These are phyloP conservation scores for Candida mattraensis DNA, from an alignment of 805 yeast genomes.

Conservation along the genomic window DNA sequence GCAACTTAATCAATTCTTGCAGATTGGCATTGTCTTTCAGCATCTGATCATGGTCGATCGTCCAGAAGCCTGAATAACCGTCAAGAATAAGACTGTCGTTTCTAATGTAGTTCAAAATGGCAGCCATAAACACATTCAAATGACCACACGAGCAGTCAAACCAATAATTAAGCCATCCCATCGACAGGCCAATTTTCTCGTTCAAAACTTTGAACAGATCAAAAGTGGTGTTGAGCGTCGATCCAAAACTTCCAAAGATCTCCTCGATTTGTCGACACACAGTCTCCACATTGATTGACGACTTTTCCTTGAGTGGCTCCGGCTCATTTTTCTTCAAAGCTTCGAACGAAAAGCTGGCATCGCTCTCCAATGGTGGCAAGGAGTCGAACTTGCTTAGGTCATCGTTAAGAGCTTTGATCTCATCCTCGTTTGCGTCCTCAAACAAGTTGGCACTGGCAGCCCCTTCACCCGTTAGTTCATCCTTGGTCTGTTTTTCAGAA, in stretches of 20 bases:
- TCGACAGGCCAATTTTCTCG: constrained; percentile 30
- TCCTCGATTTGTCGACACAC: constrained; percentile 25
- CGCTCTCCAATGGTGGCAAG: constrained; percentile 17
- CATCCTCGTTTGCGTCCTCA: constrained; percentile 33
- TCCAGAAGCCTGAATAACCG: constrained; percentile 33
- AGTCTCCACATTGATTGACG: constrained; percentile 21
- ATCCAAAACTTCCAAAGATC: constrained; percentile 27
- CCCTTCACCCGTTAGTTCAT: constrained; percentile 9
- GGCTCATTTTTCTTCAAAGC: constrained; percentile 30
- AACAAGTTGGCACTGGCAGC: constrained; percentile 30
- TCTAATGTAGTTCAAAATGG: constrained; percentile 29
- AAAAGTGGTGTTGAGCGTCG: constrained; percentile 25
- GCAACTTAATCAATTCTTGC: constrained; percentile 27
- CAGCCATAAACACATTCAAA: constrained; percentile 30
- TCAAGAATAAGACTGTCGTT: constrained; percentile 30
- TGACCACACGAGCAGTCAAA: constrained; percentile 37
- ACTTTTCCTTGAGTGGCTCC: constrained; percentile 30
- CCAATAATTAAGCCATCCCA: constrained; percentile 35
- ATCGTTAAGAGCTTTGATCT: constrained; percentile 29
- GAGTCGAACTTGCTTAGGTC: constrained; percentile 21
- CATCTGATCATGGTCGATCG: constrained; percentile 33
- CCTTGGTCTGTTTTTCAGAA: too few species aligned
- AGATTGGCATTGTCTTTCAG: constrained; percentile 24
- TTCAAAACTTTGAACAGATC: constrained; percentile 30
- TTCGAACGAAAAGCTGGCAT: constrained; percentile 22